Base-by-base conservation (phyloP, 768 basidiomycete species). In the Boletellus ananiceps region DNA sequence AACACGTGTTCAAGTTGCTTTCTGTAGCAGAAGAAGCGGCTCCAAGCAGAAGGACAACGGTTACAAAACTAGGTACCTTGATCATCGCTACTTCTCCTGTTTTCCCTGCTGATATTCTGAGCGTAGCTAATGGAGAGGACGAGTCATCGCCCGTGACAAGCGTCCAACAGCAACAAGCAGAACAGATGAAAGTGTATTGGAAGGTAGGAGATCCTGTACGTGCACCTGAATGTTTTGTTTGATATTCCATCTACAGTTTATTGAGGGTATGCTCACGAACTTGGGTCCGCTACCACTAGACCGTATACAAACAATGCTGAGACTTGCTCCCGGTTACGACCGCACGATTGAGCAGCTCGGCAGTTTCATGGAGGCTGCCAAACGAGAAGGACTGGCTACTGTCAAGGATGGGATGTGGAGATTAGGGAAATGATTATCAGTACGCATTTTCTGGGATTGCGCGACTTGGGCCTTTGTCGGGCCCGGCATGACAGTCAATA, bases 261-360 rank as follows among this genome's bases (percentile, higher is more conserved):
- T 94, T 52, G 85, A 90, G 68, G 91, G 88, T 25, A 92, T 93
- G 86, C 83, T 96, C 49, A 92, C 83, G 46, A 94, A 93, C 64
- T 72, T 97, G 38, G 88, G 87, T 9, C 65, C 80, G 2, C 74
- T 93, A 14, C 77, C 86, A 2, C 60, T 89, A 38, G 86, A 89
- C 52, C 79, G 87, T n/a, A 92, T 96, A 60, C 93, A 96, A 63
- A 74, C 78, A 2, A 93, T 93, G 87, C 75, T 96, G 51, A 84
- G 80, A 63, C 83, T 90, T 60, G 88, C 87, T 9, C 87, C 86
- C 4, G 84, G 81, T 4, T 95, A 93, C 66, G 83, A 92, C 60
- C 80, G 82, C 52, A 83, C 83, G 4, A 65, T 83, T 11, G 91
- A 93, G 23, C 89, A 96, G 63, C 77, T 96, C 4, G 79, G 71